A percentile compares a stretch with the other conserved stretches of the same genome.
These are phyloP conservation scores for Fomitiporia mediterranea DNA, from an alignment of 1,284 basidiomycete genomes.

Conservation along the genomic window DNA sequence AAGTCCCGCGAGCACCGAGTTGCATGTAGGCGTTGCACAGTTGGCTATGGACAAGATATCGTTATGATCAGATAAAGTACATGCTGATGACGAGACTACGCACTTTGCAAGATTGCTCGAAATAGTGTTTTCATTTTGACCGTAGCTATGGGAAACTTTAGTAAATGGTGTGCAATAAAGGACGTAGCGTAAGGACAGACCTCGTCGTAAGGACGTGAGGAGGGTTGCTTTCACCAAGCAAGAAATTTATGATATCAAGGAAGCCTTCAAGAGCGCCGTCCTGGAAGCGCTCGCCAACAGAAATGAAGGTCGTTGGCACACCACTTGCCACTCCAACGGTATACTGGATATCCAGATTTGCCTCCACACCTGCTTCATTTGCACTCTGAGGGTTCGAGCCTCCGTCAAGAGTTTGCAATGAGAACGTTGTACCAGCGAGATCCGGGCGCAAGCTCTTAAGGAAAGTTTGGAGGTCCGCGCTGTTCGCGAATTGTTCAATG, in stretches of 20 bases:
- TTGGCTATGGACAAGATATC: constrained; percentile 24
- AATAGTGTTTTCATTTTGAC: constrained; percentile 27
- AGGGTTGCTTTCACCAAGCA: constrained; percentile 25
- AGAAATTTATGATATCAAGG: constrained; percentile 33
- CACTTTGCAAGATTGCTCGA: constrained; percentile 26
- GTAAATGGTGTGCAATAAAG: too few species aligned
- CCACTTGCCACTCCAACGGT: constrained; percentile 29
- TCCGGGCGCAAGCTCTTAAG: constrained; percentile 21
- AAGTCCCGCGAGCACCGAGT: constrained; percentile 34
- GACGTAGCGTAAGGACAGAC: constrained; percentile 22
- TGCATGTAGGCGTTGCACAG: constrained; percentile 34
- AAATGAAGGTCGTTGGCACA: constrained; percentile 25
- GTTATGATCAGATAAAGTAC: neutral
- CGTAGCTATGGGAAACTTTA: constrained; percentile 18
- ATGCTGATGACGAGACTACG: constrained; percentile 10
- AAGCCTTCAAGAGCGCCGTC: constrained; percentile 25
- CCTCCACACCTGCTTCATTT: constrained; percentile 28
- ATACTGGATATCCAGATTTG: constrained; percentile 36
- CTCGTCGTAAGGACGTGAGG: constrained; percentile 30
- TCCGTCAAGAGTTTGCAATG: constrained; percentile 22
- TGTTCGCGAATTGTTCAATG: constrained; percentile 24
- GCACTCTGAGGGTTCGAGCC: constrained; percentile 24
- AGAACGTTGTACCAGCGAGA: constrained; percentile 19
- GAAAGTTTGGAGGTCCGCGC: constrained; percentile 21
- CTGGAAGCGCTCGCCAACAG: constrained; percentile 21